Evolutionary conservation across 768 basidiomycete genomes (phyloP), one percentile per base, ranked within the genome.

Genomic region (Boletus rufocinnamomeus): DNA sequence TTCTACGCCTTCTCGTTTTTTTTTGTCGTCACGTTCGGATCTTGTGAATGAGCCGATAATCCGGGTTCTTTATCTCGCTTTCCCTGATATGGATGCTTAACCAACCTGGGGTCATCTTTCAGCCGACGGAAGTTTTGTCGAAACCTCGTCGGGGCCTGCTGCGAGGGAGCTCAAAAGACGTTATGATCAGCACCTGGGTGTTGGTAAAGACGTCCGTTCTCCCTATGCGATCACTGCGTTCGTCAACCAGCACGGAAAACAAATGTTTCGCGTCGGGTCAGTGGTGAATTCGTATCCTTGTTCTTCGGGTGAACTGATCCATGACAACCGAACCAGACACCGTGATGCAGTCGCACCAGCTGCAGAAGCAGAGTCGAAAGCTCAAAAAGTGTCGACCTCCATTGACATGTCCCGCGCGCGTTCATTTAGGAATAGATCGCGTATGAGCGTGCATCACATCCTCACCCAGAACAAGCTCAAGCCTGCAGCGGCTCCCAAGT

Each of bases 141-240:
- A 94, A 67, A 93, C 89, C 2, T 83, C 90, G 6, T 90, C 87
- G 52, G 89, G 85, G 3, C 78, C 80, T 16, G 89, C 87, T 30
- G 91, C 91, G 14, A 83, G 84, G 41, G 89, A 89, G 64, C 77
- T 93, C 54, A 94, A 93, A 79, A 80, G 80, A 65, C 80, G 82
- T 30, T 90, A 88, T 66, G 92, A 94, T 70, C 82, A 85, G 50
- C 75, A 80, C 44, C 71, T 84, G 37, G 87, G 89, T 14, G 88
- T 93, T 32, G 81, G 83, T 21, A 80, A 81, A 65, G 78, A 84
- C 59, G 78, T 85, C 13, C 84, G 87, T 32, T 92, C 90, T 14
- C 91, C 91, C 3, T 93, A 87, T 68, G 85, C 85, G 40, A 89
- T 91, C 65, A 92, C 90, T n/a, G 86, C 86, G 9, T 86, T 89